phyloP scores from a whole-genome alignment of 805 yeast species.

The Candida silvatica region DNA sequence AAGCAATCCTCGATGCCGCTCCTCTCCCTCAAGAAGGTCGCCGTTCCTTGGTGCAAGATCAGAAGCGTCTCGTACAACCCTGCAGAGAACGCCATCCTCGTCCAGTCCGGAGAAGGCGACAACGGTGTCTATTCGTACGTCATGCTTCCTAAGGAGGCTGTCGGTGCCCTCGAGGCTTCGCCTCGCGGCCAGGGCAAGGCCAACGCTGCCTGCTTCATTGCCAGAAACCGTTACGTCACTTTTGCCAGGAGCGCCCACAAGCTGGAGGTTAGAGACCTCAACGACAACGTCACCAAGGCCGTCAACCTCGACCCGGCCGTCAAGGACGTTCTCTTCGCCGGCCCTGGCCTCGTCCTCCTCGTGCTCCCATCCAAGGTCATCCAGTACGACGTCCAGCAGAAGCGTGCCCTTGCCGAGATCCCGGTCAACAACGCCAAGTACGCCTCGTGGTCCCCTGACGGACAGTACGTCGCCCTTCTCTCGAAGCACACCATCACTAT shows the following conservation, averaged over 20 bases:
- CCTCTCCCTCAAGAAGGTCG: conserved; percentile 75
- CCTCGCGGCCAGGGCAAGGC: conserved; percentile 74
- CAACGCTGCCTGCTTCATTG: conserved; percentile 79
- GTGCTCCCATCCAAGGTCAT: conserved; percentile 67
- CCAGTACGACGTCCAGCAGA: conserved; percentile 88
- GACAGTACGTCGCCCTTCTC: conserved; percentile 77
- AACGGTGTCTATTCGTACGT: conserved; percentile 65
- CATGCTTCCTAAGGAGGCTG: conserved; percentile 72
- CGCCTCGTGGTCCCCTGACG: conserved; percentile 82
- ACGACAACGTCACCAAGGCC: conserved; percentile 72
- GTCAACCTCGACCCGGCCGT: conserved; percentile 61
- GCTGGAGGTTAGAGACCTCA: conserved; percentile 79
- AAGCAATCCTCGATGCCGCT: conserved; percentile 67
- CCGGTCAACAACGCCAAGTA: conserved; percentile 77
- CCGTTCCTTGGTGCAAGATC: conserved; percentile 80
- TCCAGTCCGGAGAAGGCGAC: conserved; percentile 69
- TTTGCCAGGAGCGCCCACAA: conserved; percentile 54
- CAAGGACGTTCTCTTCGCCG: conserved; percentile 66
- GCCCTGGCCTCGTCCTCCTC: conserved; percentile 76
- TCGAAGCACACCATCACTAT: conserved; percentile 90
- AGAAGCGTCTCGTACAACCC: conserved; percentile 86
- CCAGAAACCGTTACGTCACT: conserved; percentile 89
- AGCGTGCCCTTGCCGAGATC: conserved; percentile 62
- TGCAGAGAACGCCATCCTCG: conserved; percentile 78
- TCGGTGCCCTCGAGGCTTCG: conserved; percentile 93